Evolutionary conservation across 345 rosid species (phyloP).

Genomic region (Kernera saxatilis): DNA sequence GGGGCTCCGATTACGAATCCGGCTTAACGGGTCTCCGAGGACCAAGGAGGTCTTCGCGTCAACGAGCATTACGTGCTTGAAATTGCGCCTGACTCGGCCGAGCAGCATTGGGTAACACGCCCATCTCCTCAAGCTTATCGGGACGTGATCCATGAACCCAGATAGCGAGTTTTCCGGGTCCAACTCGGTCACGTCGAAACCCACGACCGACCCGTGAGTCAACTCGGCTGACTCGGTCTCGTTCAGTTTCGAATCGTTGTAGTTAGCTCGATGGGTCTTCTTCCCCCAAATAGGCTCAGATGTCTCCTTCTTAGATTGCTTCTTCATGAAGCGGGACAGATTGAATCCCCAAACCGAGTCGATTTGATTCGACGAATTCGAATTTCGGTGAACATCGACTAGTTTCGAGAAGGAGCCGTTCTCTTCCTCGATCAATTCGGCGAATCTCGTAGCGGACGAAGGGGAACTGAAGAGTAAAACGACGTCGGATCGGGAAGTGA

Average conservation of each 20-base stretch:
- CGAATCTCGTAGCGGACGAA: slow-evolving; percentile 28
- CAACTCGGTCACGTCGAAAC: slow-evolving; percentile 71
- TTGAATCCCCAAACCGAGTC: slow-evolving; percentile 43
- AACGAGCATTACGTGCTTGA: slow-evolving; percentile 62
- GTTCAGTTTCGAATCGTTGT: neutral
- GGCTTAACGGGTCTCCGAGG: slow-evolving; percentile 66
- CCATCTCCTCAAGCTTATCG: slow-evolving; percentile 71
- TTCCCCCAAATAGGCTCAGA: slow-evolving; percentile 84
- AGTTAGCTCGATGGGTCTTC: slow-evolving; percentile 26
- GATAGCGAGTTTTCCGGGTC: slow-evolving; percentile 85
- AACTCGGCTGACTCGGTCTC: slow-evolving; percentile 35
- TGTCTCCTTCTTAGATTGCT: slow-evolving; percentile 36
- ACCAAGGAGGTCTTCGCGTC: slow-evolving; percentile 51
- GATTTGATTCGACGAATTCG: slow-evolving; percentile 27
- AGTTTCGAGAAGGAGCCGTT: slow-evolving; percentile 64
- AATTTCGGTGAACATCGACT: slow-evolving; percentile 23
- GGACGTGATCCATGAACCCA: slow-evolving; percentile 72
- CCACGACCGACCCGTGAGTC: slow-evolving; percentile 80
- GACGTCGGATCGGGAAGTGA: slow-evolving; percentile 56
- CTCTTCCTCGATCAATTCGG: slow-evolving; percentile 48
- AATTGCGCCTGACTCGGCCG: slow-evolving; percentile 71
- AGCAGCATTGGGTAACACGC: slow-evolving; percentile 87
- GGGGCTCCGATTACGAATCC: slow-evolving; percentile 49
- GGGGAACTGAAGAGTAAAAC: slow-evolving; percentile 47
- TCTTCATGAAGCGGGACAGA: slow-evolving; percentile 38